Conservation (phyloP, 2,329 filamentous ascomycete species). For the Alternaria gansuensis region DNA sequence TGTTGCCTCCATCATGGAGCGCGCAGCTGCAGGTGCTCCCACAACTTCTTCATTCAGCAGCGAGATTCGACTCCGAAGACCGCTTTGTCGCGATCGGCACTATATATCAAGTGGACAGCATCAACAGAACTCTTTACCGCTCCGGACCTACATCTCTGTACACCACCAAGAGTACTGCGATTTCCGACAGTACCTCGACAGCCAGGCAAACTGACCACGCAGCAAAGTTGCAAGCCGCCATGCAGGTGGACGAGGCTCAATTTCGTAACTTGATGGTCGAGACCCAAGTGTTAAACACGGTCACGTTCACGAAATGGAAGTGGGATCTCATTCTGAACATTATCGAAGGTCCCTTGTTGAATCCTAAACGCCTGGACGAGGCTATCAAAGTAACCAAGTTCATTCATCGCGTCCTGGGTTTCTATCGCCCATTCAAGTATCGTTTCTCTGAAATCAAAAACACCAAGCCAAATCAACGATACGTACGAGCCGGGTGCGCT, state of each 20-base stretch:
- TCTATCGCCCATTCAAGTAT: constrained; percentile 96
- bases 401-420: constrained; percentile 91
- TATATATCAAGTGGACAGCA: constrained; percentile 97
- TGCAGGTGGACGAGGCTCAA: constrained; percentile 69
- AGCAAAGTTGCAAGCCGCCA: constrained; percentile 64
- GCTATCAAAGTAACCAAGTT: constrained; percentile 96
- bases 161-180: constrained; percentile 39
- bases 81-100: constrained; percentile 86
- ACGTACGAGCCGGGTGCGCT: constrained; percentile 87
- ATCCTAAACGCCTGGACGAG: constrained; percentile 90
- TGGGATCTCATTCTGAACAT: constrained; percentile 93
- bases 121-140: constrained; percentile 89
- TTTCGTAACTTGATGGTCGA: constrained; percentile 74
- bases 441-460: constrained; percentile 90
- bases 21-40: constrained; percentile 86
- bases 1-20: constrained; percentile 84
- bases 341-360: constrained; percentile 90
- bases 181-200: constrained; percentile 32
- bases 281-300: constrained; percentile 85
- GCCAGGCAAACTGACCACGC: constrained; percentile 55
- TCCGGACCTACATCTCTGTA: constrained; percentile 64
- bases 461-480: constrained; percentile 92
- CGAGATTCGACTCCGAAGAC: constrained; percentile 73
- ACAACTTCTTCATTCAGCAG: constrained; percentile 79
- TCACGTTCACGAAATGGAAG: constrained; percentile 95